A percentile compares a stretch with the other conserved stretches of the same genome.
phyloP scores from a whole-genome alignment of 2,329 filamentous ascomycete genomes.

The Lasiodiplodia gonubiensis region DNA sequence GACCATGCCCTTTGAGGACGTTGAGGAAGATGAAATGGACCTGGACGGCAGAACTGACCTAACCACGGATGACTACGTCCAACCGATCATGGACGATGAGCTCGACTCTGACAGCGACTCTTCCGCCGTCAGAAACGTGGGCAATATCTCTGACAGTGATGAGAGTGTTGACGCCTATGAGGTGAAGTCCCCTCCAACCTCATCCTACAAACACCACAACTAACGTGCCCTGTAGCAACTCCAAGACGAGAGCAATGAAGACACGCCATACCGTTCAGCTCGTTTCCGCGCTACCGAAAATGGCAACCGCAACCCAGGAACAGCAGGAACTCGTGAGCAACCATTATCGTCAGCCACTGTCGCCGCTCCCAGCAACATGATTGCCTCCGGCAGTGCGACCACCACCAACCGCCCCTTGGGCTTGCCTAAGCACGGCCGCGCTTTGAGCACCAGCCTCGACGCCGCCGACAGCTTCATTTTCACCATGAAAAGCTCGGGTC shows the following conservation, averaged over 20 bases:
- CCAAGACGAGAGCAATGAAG: background rate
- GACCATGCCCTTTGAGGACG: background rate
- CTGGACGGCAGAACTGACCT: background rate
- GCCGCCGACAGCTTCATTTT: conserved; percentile 56
- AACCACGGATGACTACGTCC: background rate
- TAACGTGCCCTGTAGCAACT: background rate
- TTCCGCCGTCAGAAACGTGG: background rate
- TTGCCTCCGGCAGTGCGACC: background rate
- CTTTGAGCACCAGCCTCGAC: conserved; percentile 41
- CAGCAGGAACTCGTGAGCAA: background rate
- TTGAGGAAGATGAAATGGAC: background rate
- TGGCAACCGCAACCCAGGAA: background rate
- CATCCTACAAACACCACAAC: background rate
- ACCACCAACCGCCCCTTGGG: background rate
- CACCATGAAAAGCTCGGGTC: conserved; percentile 49
- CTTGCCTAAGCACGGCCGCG: conserved; percentile 22
- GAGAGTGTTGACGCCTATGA: background rate
- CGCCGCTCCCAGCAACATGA: background rate
- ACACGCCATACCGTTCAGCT: background rate
- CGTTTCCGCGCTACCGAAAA: background rate
- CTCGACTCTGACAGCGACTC: background rate
- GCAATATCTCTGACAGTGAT: background rate
- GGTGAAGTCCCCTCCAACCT: background rate
- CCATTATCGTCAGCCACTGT: background rate
- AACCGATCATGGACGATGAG: background rate